phyloP scores from a whole-genome alignment of 345 rosid species.

The Bruguiera sexangula region DNA sequence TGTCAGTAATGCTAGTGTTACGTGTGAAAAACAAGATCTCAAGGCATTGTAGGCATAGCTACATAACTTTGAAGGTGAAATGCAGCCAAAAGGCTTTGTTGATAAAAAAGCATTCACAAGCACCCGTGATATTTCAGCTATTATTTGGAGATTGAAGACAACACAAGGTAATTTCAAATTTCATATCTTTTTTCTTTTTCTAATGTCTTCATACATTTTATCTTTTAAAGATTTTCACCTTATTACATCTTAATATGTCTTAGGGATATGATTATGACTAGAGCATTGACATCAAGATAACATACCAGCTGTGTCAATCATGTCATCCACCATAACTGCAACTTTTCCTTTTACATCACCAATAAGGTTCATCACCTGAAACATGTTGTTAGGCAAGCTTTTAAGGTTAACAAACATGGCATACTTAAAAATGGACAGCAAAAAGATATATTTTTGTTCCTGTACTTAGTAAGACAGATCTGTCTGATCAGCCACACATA shows the following conservation, averaged over 20 bases:
- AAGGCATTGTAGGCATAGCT: neutral
- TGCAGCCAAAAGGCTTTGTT: neutral
- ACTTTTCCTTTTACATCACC: slow-evolving; percentile 31
- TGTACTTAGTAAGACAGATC: neutral
- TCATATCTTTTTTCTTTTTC: neutral
- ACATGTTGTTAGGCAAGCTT: neutral
- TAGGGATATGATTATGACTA: neutral
- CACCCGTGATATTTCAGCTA: too few species aligned
- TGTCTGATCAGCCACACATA: neutral
- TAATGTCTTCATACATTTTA: neutral
- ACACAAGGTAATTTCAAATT: neutral
- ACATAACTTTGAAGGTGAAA: neutral
- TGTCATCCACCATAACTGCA: slow-evolving; percentile 37
- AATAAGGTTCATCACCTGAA: slow-evolving; percentile 33
- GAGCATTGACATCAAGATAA: slow-evolving; percentile 1
- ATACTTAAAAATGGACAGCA: too few species aligned
- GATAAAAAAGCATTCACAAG: too few species aligned
- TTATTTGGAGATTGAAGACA: neutral
- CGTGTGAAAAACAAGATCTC: neutral
- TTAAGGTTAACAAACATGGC: neutral
- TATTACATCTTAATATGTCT: too few species aligned
- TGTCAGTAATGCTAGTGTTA: neutral
- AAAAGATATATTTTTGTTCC: neutral
- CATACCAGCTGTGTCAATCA: slow-evolving; percentile 40
- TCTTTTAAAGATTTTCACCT: too few species aligned